These are phyloP conservation scores for Fonsecaea pedrosoi DNA, from an alignment of 2,329 filamentous ascomycete species.

Conservation along the genomic window DNA sequence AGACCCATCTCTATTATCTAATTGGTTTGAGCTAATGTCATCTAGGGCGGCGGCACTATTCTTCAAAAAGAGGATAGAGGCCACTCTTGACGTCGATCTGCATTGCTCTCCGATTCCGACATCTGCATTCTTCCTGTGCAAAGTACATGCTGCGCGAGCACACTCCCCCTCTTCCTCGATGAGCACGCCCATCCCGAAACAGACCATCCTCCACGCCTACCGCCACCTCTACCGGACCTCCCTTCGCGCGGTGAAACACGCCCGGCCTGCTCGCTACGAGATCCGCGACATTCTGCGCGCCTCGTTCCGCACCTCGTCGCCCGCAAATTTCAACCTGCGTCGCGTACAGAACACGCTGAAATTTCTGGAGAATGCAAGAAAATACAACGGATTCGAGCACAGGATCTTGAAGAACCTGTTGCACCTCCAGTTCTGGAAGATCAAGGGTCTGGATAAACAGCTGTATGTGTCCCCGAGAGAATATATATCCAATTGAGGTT, in stretches of 20 bases:
- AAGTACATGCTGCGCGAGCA: no score
- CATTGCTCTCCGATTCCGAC: no score
- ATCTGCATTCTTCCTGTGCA: no score
- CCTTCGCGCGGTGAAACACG: conserved; percentile 63
- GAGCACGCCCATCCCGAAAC: not conserved
- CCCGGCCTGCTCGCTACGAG: conserved; percentile 62
- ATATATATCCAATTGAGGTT: no score
- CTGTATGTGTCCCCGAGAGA: conserved; percentile 24
- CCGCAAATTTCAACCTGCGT: conserved; percentile 47
- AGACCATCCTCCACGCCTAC: conserved; percentile 59
- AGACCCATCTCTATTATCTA: no score
- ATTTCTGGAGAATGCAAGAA: conserved; percentile 53
- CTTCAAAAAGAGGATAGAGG: no score
- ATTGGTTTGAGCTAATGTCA: no score
- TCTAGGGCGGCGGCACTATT: no score
- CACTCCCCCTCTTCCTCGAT: not conserved
- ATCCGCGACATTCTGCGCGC: conserved; percentile 54
- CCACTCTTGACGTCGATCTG: no score
- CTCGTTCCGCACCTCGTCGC: conserved; percentile 50
- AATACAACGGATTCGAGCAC: conserved; percentile 53
- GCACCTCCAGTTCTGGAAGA: conserved; percentile 53
- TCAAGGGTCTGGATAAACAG: conserved; percentile 44
- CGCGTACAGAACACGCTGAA: conserved; percentile 54
- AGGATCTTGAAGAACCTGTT: conserved; percentile 56
- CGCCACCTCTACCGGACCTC: conserved; percentile 62